Percentiles rank a stretch among this genome's conserved stretches.
Evolutionary conservation across 768 basidiomycete genomes (phyloP).

Genomic region (Serendipita vermifera): DNA sequence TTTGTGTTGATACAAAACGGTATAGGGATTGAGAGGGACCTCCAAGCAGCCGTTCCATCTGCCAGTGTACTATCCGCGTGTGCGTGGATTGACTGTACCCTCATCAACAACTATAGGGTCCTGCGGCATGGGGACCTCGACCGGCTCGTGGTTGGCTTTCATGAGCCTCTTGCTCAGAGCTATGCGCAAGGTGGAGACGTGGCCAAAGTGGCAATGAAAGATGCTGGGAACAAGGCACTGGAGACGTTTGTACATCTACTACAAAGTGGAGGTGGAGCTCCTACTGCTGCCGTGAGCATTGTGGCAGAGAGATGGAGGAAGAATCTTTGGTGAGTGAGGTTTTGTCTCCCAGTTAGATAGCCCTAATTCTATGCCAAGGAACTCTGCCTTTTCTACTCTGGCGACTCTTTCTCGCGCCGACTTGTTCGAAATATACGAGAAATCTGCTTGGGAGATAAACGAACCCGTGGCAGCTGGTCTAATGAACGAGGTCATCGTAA

Average conservation of each 20-base stretch:
- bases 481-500: slow-evolving; percentile 21
- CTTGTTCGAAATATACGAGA: slow-evolving; percentile 20
- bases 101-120: slow-evolving; percentile 20
- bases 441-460: slow-evolving; percentile 15
- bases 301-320: slow-evolving; percentile 23
- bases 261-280: slow-evolving; percentile 16
- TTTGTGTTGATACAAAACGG: slow-evolving; percentile 27
- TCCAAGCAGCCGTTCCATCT: slow-evolving; percentile 9
- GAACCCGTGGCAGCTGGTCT: slow-evolving; percentile 13
- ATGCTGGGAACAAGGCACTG: slow-evolving; percentile 13
- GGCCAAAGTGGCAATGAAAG: neutral
- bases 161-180: slow-evolving; percentile 13
- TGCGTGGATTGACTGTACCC: slow-evolving; percentile 25
- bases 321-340: slow-evolving; percentile 19
- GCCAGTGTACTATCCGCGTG: slow-evolving; percentile 23
- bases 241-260: slow-evolving; percentile 18
- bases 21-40: slow-evolving; percentile 24
- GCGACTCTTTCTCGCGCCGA: slow-evolving; percentile 21
- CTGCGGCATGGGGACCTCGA: slow-evolving; percentile 21
- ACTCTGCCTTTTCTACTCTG: slow-evolving; percentile 23
- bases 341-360: neutral
- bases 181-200: slow-evolving; percentile 3
- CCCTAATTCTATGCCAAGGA: slow-evolving; percentile 17
- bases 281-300: slow-evolving; percentile 20
- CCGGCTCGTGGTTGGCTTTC: slow-evolving; percentile 21